Evolutionary conservation across 1,139 yeast genomes (phyloP), one percentile per base, ranked within the genome.

Genomic region (Yamadazyma taylorii): DNA sequence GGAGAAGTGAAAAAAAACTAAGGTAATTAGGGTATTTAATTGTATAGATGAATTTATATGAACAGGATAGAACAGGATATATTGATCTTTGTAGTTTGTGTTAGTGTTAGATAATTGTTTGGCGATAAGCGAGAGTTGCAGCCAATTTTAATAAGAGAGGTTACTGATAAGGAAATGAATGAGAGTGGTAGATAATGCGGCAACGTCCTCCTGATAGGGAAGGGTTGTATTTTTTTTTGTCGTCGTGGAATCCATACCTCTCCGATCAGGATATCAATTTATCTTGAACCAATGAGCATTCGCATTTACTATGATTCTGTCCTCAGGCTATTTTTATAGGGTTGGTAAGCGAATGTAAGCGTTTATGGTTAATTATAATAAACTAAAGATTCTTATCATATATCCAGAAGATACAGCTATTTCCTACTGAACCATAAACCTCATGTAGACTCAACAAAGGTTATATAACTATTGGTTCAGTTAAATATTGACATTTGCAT

Each of bases 1-100:
- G 39, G 34, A 35, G 43, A 39, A 14, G 55, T 50, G 24, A 56
- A 60, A 51, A 52, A 52, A 30, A 45, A 45, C 16, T 45, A 38
- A 15, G 13, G 12, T 19, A 10, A 6, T 24, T 24, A 24, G n/a
- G 30, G 22, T 15, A 6, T 19, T 19, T 19, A 19, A 24, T 11
- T 24, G 11, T 11, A 24, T 24, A 11, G 26, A 24, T 10, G 13
- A 24, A 24, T 24, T 5, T 12, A 24, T 24, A 6, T 24, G 26
- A 24, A 21, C 7, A 10, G 7, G 10, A 21, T 21, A 21, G 7
- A 10, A 8, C 7, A 21, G 10, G 9, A 10, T 7, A 21, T 21
- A 21, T 21, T 8, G 10, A 21, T 21, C 23, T 21, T 21, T 21
- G 23, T 21, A 21, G 9, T 10, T n/a, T n/a, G n/a, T n/a, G n/a